Evolutionary conservation across 192 early-diverging fungal species (phyloP).

Genomic region (Coemansia sp.): DNA sequence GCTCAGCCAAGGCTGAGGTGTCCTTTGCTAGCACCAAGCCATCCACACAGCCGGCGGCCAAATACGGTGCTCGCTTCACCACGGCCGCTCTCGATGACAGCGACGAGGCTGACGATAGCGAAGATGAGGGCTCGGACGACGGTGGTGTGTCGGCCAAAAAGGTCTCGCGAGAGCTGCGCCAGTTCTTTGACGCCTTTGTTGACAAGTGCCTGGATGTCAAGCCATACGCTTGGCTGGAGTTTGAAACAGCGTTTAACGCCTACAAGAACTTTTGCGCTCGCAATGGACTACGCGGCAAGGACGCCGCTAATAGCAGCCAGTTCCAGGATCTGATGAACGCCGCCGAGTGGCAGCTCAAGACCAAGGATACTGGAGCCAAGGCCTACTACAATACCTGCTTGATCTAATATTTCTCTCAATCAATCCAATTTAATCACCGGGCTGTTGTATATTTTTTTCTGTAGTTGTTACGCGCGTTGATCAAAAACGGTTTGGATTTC

Average conservation of each 20-base stretch:
- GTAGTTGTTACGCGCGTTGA: neutral
- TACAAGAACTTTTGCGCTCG: constrained; percentile 57
- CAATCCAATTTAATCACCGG: constrained; percentile 9
- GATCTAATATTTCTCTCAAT: constrained; percentile 20
- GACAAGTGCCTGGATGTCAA: constrained; percentile 59
- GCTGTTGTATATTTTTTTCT: constrained; percentile 10
- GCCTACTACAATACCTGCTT: constrained; percentile 57
- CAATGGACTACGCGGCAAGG: constrained; percentile 51
- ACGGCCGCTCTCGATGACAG: constrained; percentile 4
- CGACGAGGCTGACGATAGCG: constrained; percentile 30
- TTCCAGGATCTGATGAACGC: constrained; percentile 54
- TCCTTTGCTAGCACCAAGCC: constrained; percentile 1
- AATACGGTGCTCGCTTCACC: constrained; percentile 18
- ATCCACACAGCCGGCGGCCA: neutral
- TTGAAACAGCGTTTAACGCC: constrained; percentile 36
- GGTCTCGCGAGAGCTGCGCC: constrained; percentile 43
- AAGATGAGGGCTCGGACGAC: constrained; percentile 19
- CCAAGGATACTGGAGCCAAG: constrained; percentile 43
- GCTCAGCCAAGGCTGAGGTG: constrained; percentile 22
- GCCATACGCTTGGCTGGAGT: constrained; percentile 57
- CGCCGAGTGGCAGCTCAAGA: constrained; percentile 58
- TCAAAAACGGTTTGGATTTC: constrained; percentile 1
- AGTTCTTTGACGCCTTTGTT: constrained; percentile 55
- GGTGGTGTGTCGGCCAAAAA: constrained; percentile 11
- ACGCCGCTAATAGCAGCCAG: constrained; percentile 47